These are phyloP conservation scores for Salix brachista DNA, from an alignment of 345 rosid genomes.

Conservation along the genomic window DNA sequence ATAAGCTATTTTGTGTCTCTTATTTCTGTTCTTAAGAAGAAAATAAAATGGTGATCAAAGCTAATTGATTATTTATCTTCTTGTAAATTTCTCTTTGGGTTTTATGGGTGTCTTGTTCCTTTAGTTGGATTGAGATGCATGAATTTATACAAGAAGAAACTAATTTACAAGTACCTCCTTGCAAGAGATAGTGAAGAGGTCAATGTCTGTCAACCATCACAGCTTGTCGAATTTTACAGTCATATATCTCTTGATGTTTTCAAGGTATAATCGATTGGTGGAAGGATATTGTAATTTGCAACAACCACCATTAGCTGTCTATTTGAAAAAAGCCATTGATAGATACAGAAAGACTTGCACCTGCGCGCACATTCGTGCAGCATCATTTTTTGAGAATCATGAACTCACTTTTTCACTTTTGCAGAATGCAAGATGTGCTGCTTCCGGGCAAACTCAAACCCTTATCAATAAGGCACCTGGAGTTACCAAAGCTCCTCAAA, in stretches of 20 bases:
- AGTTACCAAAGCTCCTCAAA: conserved; percentile 74
- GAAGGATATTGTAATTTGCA: too few relatives aligned
- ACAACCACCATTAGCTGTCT: too few relatives aligned
- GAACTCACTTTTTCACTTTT: not conserved
- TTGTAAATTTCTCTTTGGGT: not conserved
- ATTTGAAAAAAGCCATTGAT: too few relatives aligned
- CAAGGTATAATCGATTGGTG: too few relatives aligned
- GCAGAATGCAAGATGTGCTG: conserved; percentile 65
- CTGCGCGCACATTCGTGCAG: rapidly evolving
- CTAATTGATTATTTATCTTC: not conserved
- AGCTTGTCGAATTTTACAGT: too few relatives aligned
- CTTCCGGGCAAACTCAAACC: conserved; percentile 84
- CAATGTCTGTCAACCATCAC: too few relatives aligned
- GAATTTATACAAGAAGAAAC: not conserved
- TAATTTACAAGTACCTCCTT: not conserved
- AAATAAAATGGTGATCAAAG: too few relatives aligned
- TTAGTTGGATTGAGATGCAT: not conserved
- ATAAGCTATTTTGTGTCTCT: too few relatives aligned
- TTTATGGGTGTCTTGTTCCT: not conserved
- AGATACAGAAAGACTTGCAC: too few relatives aligned
- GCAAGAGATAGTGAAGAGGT: not conserved
- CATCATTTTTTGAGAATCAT: not conserved
- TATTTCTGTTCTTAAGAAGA: too few relatives aligned
- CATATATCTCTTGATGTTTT: too few relatives aligned
- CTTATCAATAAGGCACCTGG: conserved; percentile 67